A percentile compares a stretch with the other conserved stretches of the same genome.
Conservation (phyloP, 805 yeast genomes). For the Myxozyma lipomycoides region DNA sequence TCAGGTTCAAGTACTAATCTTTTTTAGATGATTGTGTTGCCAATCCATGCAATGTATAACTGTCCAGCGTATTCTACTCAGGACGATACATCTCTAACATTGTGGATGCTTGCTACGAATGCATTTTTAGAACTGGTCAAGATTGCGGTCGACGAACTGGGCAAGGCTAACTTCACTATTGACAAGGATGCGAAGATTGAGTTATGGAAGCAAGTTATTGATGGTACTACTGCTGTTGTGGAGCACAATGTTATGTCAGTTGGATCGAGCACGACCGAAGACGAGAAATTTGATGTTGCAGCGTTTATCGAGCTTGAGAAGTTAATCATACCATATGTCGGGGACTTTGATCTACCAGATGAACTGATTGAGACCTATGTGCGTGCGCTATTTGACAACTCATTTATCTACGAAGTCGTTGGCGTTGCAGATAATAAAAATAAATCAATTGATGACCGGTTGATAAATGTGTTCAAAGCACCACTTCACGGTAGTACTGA, state of each 20-base stretch:
- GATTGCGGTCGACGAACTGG: slow-evolving; percentile 37
- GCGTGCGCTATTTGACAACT: slow-evolving; percentile 52
- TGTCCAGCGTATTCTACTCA: slow-evolving; percentile 12
- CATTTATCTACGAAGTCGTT: slow-evolving; percentile 54
- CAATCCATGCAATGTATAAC: slow-evolving; percentile 24
- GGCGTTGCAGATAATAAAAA: slow-evolving; percentile 34
- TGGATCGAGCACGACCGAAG: slow-evolving; percentile 39
- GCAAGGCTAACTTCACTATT: slow-evolving; percentile 19
- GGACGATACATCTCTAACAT: slow-evolving; percentile 7
- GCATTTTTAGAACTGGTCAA: slow-evolving; percentile 23
- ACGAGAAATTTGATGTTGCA: slow-evolving; percentile 46
- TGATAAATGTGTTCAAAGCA: slow-evolving; percentile 45
- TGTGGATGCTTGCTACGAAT: slow-evolving; percentile 27
- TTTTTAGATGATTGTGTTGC: slow-evolving; percentile 18
- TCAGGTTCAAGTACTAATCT: background rate
- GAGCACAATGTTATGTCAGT: slow-evolving; percentile 30
- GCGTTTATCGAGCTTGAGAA: slow-evolving; percentile 45
- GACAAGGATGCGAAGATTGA: slow-evolving; percentile 3
- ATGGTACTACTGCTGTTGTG: slow-evolving; percentile 32
- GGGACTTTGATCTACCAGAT: slow-evolving; percentile 33
- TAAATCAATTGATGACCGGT: slow-evolving; percentile 38
- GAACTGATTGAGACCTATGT: slow-evolving; percentile 45
- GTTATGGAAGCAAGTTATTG: slow-evolving; percentile 37
- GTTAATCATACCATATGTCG: slow-evolving; percentile 43
- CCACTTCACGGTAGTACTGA: slow-evolving; percentile 63